Percentiles rank a stretch among this genome's conserved stretches.
Conservation (phyloP, 164 flowering plant species). For the Paratinospora sagittata region DNA sequence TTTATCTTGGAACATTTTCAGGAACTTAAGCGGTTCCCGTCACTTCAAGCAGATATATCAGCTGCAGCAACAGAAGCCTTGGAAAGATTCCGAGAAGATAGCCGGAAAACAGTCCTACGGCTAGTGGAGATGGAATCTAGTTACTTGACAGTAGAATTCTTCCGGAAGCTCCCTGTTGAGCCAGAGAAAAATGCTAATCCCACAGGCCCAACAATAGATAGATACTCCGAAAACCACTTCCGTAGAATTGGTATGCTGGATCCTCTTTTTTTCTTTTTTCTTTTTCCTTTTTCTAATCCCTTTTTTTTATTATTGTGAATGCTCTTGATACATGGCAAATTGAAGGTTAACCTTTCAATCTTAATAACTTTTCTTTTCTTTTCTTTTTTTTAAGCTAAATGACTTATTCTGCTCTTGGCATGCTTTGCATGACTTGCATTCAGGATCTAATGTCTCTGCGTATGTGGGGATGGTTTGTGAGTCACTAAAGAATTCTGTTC, state of each 20-base stretch:
- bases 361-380: too few species aligned
- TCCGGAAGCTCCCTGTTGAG: slow-evolving; percentile 67
- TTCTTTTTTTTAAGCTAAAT: too few species aligned
- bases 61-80: slow-evolving; percentile 80
- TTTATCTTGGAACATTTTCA: slow-evolving; percentile 21
- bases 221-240: slow-evolving; percentile 61
- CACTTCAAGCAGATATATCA: slow-evolving; percentile 82
- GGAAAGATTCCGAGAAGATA: slow-evolving; percentile 87
- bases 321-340: not conserved
- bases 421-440: slow-evolving; percentile 6
- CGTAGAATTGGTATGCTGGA: slow-evolving; percentile 61
- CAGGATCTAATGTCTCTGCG: slow-evolving; percentile 53
- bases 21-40: slow-evolving; percentile 89
- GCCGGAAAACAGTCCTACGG: slow-evolving; percentile 71
- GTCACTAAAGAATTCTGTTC: slow-evolving; percentile 65
- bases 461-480: slow-evolving; percentile 84
- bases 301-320: not conserved
- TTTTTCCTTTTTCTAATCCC: too few species aligned
- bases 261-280: not conserved
- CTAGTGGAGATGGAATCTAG: slow-evolving; percentile 93
- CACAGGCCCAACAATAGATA: slow-evolving; percentile 46
- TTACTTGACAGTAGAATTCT: slow-evolving; percentile 88
- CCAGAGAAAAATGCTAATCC: slow-evolving; percentile 50
- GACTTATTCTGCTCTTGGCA: not conserved
- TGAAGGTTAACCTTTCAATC: not conserved